Conservation (phyloP, 2,329 filamentous ascomycete species). For the Beauveria sp. region DNA sequence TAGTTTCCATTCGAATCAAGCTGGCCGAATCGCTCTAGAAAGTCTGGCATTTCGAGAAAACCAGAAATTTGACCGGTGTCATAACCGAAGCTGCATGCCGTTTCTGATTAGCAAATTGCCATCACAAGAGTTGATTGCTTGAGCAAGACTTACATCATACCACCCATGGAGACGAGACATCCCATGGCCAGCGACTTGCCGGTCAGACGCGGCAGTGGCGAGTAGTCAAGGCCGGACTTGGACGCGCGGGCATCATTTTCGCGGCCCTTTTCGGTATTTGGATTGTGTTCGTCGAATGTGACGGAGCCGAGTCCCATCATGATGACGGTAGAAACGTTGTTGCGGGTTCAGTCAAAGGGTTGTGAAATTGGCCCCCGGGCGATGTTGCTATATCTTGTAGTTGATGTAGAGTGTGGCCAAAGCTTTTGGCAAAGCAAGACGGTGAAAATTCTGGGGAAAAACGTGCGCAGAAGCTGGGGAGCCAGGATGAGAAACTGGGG, state of each 20-base stretch:
- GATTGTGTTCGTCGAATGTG: slow-evolving; percentile 35
- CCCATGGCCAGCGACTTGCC: slow-evolving; percentile 30
- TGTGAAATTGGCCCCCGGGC: background rate
- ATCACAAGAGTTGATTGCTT: background rate
- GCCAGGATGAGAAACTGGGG: background rate
- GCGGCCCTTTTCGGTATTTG: slow-evolving; percentile 28
- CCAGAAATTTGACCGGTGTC: slow-evolving; percentile 49
- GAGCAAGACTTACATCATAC: slow-evolving; percentile 29
- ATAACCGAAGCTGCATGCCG: slow-evolving; percentile 30
- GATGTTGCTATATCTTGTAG: background rate
- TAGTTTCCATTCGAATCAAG: slow-evolving; percentile 28
- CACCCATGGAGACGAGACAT: slow-evolving; percentile 36
- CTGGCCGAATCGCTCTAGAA: slow-evolving; percentile 43
- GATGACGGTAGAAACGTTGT: background rate
- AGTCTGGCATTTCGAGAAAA: slow-evolving; percentile 52
- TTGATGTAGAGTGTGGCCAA: background rate
- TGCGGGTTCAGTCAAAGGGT: background rate
- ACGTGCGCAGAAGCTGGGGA: background rate
- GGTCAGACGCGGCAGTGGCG: slow-evolving; percentile 33
- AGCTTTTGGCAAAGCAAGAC: background rate
- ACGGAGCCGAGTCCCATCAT: slow-evolving; percentile 20
- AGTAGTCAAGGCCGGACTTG: slow-evolving; percentile 33
- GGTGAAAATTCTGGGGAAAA: background rate
- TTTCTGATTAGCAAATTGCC: background rate
- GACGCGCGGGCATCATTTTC: slow-evolving; percentile 23